Evolutionary conservation across 352 stramenopile genomes (phyloP), one percentile per base, ranked within the genome.

Genomic region (Peronospora tabacina): DNA sequence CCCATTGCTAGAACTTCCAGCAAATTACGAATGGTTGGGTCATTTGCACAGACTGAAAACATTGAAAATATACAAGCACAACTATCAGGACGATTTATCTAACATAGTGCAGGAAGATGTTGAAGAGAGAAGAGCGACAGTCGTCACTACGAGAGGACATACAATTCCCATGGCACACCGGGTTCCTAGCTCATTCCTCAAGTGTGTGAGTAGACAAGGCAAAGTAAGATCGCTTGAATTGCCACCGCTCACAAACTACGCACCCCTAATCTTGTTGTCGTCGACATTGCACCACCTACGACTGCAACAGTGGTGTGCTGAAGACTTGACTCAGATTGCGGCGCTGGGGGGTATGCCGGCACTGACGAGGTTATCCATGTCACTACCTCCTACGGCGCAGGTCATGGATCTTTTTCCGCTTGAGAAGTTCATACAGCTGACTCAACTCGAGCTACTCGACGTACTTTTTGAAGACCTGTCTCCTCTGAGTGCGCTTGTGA

Each of bases 391-490:
- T 1, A 71, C 52, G 12, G 56, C 57, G 43, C 60, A 74, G 13
- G 42, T 72, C 19, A 62, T 80, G 42, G 69, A 76, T 29, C 35
- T 80, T 29, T 45, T 58, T 4, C 63, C 69, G 20, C 57, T 80
- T 7, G 69, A 76, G 19, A 54, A 47, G 2, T 76, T 72, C 34
- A 49, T 61, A 7, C 58, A 69, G 15, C 52, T 80, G 29, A 70
- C 61, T 12, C 61, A 63, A 22, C 61, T 85, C 9, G 74, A 79
- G 39, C 42, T 85, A 29, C 46, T 78, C 7, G 67, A 85, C 41
- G 61, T 74, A 20, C 52, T 80, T 19, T 76, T 74, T 44, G 63
- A 72, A 44, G 69, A 85, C 34, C 52, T 82, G 30, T 43, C 61
- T 19, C 69, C 74, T 8, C 26, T 85, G 0, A 57, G 54, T 17